These are phyloP conservation scores for Trichoderma asperellum DNA, from an alignment of 2,329 filamentous ascomycete genomes.

Conservation along the genomic window DNA sequence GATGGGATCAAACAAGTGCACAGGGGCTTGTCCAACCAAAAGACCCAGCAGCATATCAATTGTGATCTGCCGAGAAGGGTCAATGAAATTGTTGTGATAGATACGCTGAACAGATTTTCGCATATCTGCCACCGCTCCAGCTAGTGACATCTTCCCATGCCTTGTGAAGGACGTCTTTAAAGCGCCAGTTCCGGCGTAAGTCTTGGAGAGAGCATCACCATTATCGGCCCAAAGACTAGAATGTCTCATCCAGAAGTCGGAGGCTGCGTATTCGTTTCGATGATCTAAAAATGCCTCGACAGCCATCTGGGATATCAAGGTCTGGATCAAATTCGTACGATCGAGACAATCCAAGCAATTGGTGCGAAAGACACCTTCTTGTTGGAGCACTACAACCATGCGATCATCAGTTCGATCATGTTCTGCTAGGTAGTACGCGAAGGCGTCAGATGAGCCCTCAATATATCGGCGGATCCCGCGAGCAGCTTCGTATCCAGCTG, in stretches of 20 bases:
- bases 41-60: slow-evolving; percentile 92
- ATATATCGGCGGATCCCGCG: slow-evolving; percentile 79
- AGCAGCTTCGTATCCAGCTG: slow-evolving; percentile 88
- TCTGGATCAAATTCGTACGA: slow-evolving; percentile 93
- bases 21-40: slow-evolving; percentile 78
- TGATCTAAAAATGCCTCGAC: slow-evolving; percentile 82
- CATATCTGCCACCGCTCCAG: slow-evolving; percentile 91
- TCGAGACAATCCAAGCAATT: slow-evolving; percentile 97
- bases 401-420: slow-evolving; percentile 49
- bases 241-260: slow-evolving; percentile 91
- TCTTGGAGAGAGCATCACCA: slow-evolving; percentile 89
- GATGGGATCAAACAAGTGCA: slow-evolving; percentile 89
- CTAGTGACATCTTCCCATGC: slow-evolving; percentile 92
- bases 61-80: slow-evolving; percentile 89
- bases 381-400: slow-evolving; percentile 76
- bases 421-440: slow-evolving; percentile 89
- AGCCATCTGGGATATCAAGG: slow-evolving; percentile 92
- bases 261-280: slow-evolving; percentile 66
- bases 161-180: slow-evolving; percentile 95
- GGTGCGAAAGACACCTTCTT: slow-evolving; percentile 93
- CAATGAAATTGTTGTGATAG: slow-evolving; percentile 97
- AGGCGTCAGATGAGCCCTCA: slow-evolving; percentile 77
- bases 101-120: slow-evolving; percentile 91
- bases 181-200: slow-evolving; percentile 94
- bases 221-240: slow-evolving; percentile 97